phyloP scores from a whole-genome alignment of 169 alveolate genomes.

The Babesia divergens region DNA sequence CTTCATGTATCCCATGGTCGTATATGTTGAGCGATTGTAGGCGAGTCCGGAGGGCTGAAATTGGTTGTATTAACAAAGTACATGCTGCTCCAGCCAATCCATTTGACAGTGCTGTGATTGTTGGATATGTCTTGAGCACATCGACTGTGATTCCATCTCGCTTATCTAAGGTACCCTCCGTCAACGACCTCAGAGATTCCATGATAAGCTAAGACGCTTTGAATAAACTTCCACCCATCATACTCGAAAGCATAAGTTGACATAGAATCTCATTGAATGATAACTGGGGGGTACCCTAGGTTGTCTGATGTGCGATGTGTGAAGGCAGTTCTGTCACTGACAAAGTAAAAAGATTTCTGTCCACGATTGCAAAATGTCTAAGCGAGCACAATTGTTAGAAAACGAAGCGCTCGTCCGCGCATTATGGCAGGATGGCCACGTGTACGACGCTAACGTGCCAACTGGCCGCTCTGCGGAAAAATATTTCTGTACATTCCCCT shows the following conservation, averaged over 20 bases:
- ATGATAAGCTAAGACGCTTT: no score
- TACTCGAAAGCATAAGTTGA: no score
- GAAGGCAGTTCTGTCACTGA: no score
- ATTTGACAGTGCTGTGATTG: slow-evolving; percentile 47
- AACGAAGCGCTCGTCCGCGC: slow-evolving; percentile 84
- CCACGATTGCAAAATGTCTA: slow-evolving; percentile 69
- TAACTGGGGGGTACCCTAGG: no score
- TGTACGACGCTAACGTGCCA: slow-evolving; percentile 84
- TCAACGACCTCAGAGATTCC: no score
- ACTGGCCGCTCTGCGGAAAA: slow-evolving; percentile 78
- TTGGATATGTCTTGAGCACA: slow-evolving; percentile 30
- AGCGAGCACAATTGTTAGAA: slow-evolving; percentile 85
- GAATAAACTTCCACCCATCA: no score
- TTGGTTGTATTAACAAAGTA: slow-evolving; percentile 49
- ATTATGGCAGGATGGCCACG: slow-evolving; percentile 84
- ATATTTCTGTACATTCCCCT: slow-evolving; percentile 95
- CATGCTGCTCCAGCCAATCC: slow-evolving; percentile 55
- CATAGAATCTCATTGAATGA: no score
- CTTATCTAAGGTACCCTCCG: not conserved
- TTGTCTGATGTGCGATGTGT: no score
- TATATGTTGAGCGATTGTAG: slow-evolving; percentile 60
- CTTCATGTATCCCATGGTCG: slow-evolving; percentile 37
- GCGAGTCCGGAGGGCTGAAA: slow-evolving; percentile 47
- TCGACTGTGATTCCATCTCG: slow-evolving; percentile 6
- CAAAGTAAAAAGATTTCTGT: no score